phyloP scores from a whole-genome alignment of 208 protist species.

The Vickermania spadyakhi region DNA sequence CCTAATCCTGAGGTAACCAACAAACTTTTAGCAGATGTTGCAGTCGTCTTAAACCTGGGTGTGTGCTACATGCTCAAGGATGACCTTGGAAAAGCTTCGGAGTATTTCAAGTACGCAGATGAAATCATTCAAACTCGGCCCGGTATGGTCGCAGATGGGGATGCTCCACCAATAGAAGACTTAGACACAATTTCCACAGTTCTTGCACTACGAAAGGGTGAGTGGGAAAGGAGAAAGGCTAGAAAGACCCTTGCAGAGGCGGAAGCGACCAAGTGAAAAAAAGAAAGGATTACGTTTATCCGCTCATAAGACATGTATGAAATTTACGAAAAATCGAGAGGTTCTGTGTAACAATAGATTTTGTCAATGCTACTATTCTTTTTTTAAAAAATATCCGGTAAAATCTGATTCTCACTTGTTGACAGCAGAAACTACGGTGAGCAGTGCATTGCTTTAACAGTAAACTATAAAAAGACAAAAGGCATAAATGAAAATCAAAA shows the following conservation, averaged over 20 bases:
- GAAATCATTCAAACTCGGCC: slow-evolving; percentile 54
- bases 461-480: no score
- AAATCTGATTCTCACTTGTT: no score
- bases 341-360: no score
- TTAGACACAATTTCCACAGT: slow-evolving; percentile 36
- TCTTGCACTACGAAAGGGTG: slow-evolving; percentile 37
- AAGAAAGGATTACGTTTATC: no score
- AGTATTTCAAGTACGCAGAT: slow-evolving; percentile 43
- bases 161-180: slow-evolving; percentile 56
- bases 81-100: slow-evolving; percentile 45
- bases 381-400: no score
- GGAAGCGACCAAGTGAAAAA: no score
- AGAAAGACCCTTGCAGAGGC: background rate
- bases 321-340: no score
- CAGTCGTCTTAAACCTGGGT: slow-evolving; percentile 58
- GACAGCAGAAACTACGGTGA: no score
- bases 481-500: no score
- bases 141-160: slow-evolving; percentile 38
- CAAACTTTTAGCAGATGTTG: slow-evolving; percentile 27
- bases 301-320: no score
- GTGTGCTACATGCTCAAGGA: slow-evolving; percentile 53
- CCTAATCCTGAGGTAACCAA: slow-evolving; percentile 12
- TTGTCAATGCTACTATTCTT: no score
- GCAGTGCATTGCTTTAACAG: no score
- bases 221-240: slow-evolving; percentile 29